Evolutionary conservation across 2,329 filamentous ascomycete genomes (phyloP).

Genomic region (Fusarium tupiense): DNA sequence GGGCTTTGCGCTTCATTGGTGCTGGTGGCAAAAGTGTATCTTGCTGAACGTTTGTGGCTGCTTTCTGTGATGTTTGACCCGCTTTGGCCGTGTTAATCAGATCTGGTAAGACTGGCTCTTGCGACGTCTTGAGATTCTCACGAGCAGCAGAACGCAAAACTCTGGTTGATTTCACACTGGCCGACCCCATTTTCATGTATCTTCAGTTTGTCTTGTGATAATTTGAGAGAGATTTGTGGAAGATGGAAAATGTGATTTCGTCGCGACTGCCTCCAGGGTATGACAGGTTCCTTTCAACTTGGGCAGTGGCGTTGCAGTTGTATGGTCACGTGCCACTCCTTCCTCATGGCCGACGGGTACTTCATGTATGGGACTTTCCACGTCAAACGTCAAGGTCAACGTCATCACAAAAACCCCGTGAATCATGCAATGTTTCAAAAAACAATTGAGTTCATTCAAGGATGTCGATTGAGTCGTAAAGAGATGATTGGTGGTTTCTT

Average conservation of each 20-base stretch:
- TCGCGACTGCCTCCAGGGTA: constrained; percentile 19
- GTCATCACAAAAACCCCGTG: not conserved
- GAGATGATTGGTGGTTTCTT: not conserved
- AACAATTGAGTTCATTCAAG: not conserved
- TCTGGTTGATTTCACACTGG: not conserved
- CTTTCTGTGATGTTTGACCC: constrained; percentile 4
- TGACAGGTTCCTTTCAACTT: not conserved
- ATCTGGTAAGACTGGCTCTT: not conserved
- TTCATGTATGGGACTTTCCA: not conserved
- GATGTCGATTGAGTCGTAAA: not conserved
- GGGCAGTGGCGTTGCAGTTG: not conserved
- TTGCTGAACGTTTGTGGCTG: constrained; percentile 9
- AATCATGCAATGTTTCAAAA: not conserved
- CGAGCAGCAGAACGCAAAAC: not conserved
- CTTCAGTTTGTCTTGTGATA: not conserved
- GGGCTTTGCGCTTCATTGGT: constrained; percentile 32
- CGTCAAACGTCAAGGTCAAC: not conserved
- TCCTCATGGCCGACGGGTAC: not conserved
- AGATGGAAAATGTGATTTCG: not conserved
- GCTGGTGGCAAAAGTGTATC: not conserved
- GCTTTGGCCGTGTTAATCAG: not conserved
- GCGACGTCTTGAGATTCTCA: not conserved
- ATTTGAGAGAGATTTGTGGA: not conserved
- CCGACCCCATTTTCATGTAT: constrained; percentile 8
- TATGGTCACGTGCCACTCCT: constrained; percentile 16